Conservation (phyloP, 2,329 filamentous ascomycete genomes). For the Mycosphaerella sp. region DNA sequence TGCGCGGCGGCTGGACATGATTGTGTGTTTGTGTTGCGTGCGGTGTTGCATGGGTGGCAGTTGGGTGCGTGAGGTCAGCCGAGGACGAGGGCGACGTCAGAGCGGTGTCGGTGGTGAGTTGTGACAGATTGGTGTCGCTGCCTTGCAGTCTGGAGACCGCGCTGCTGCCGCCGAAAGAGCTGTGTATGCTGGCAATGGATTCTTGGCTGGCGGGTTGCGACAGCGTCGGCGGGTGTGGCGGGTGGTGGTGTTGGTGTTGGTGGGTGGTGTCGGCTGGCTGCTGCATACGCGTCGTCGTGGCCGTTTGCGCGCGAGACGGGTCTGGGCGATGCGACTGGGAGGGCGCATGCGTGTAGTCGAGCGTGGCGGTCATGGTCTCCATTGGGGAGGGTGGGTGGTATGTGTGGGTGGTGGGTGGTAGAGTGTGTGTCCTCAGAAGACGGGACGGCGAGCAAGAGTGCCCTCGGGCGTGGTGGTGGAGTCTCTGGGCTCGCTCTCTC, state of each 20-base stretch:
- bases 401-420: not conserved
- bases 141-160: conserved; percentile 8
- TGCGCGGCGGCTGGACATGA: conserved; percentile 9
- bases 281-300: conserved; percentile 24
- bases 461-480: no score
- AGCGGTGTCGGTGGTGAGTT: conserved; percentile 30
- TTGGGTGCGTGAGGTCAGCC: conserved; percentile 2
- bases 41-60: conserved; percentile 4
- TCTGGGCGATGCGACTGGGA: conserved; percentile 3
- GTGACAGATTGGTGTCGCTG: conserved; percentile 28
- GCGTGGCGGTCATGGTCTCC: conserved; percentile 19
- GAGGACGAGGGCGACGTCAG: conserved; percentile 26
- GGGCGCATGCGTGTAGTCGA: conserved; percentile 9
- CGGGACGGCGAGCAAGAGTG: no score
- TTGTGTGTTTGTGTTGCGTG: not conserved
- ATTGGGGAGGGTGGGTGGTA: not conserved
- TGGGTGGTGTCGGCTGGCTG: conserved; percentile 10
- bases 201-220: conserved; percentile 30
- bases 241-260: conserved; percentile 4
- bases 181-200: conserved; percentile 26
- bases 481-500: not conserved
- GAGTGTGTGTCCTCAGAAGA: not conserved
- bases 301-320: no score
- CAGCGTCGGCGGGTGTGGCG: conserved; percentile 12
- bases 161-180: conserved; percentile 22